These are phyloP conservation scores for Colletotrichum brevisporum DNA, from an alignment of 2,329 filamentous ascomycete genomes.

Conservation along the genomic window DNA sequence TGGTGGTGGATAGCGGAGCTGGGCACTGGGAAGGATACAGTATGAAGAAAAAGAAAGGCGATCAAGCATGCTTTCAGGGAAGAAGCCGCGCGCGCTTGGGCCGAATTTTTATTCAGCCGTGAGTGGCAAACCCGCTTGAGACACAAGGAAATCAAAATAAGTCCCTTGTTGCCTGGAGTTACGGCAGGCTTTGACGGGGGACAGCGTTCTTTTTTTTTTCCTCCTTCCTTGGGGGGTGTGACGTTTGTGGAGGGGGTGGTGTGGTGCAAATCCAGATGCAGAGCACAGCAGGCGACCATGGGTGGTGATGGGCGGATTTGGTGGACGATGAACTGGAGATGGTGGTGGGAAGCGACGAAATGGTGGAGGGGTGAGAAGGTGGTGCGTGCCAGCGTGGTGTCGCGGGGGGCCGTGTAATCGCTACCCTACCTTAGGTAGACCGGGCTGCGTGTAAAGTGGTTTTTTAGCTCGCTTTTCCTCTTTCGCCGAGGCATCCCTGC, in stretches of 20 bases:
- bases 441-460: slow-evolving; percentile 51
- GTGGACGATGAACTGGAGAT: too few species aligned
- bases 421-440: slow-evolving; percentile 16
- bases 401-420: slow-evolving; percentile 47
- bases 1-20: slow-evolving; percentile 28
- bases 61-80: slow-evolving; percentile 36
- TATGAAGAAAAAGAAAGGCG: slow-evolving; percentile 40
- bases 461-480: slow-evolving; percentile 39
- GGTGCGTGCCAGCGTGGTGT: slow-evolving; percentile 17
- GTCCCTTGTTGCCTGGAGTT: slow-evolving; percentile 41
- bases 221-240: slow-evolving; percentile 21
- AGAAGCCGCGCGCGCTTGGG: slow-evolving; percentile 35
- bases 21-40: slow-evolving; percentile 19
- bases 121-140: slow-evolving; percentile 40
- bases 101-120: slow-evolving; percentile 38
- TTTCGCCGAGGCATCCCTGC: slow-evolving; percentile 46
- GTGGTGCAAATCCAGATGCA: slow-evolving; percentile 24
- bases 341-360: too few species aligned
- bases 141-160: slow-evolving; percentile 42
- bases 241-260: slow-evolving; percentile 33
- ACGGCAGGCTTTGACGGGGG: slow-evolving; percentile 40
- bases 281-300: slow-evolving; percentile 18
- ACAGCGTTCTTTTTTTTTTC: slow-evolving; percentile 8
- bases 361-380: not conserved
- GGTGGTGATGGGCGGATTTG: not conserved